Percentiles rank a stretch among this genome's conserved stretches.
These are phyloP conservation scores for Capsella rubella DNA, from an alignment of 441 rosid species.

Conservation along the genomic window DNA sequence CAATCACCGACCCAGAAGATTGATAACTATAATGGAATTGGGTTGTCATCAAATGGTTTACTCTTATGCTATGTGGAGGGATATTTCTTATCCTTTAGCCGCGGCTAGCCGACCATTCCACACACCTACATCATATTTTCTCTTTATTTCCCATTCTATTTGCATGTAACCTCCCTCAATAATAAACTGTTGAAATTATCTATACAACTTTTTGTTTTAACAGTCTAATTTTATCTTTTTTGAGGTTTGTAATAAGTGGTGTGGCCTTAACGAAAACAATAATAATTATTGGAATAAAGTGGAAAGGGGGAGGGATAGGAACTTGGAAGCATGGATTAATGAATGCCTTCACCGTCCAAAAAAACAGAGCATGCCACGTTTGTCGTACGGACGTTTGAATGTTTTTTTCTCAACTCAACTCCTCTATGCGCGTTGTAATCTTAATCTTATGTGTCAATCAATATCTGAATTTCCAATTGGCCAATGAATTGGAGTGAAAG, in stretches of 20 bases:
- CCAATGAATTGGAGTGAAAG: constrained; percentile 40
- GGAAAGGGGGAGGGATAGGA: background rate
- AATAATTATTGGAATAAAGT: background rate
- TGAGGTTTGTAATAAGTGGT: constrained; percentile 19
- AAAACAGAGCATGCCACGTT: constrained; percentile 42
- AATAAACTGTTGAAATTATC: background rate
- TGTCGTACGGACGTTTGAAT: constrained; percentile 36
- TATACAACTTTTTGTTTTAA: background rate
- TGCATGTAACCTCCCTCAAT: constrained; percentile 7
- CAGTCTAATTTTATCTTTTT: constrained; percentile 27
- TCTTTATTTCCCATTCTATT: background rate
- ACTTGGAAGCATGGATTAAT: constrained; percentile 20
- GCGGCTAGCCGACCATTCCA: constrained; percentile 43
- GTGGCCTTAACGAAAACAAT: constrained; percentile 1
- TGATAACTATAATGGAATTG: constrained; percentile 13
- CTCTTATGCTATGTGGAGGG: background rate
- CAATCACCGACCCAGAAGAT: constrained; percentile 32
- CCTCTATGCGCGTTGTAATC: constrained; percentile 27
- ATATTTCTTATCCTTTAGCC: constrained; percentile 35
- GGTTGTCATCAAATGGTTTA: constrained; percentile 28
- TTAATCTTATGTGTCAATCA: constrained; percentile 31
- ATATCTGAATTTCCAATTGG: constrained; percentile 9
- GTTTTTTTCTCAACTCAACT: background rate
- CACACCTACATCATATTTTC: constrained; percentile 2
- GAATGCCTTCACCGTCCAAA: constrained; percentile 43